Conservation (phyloP, 345 rosid genomes). For the Luvunga scandens region DNA sequence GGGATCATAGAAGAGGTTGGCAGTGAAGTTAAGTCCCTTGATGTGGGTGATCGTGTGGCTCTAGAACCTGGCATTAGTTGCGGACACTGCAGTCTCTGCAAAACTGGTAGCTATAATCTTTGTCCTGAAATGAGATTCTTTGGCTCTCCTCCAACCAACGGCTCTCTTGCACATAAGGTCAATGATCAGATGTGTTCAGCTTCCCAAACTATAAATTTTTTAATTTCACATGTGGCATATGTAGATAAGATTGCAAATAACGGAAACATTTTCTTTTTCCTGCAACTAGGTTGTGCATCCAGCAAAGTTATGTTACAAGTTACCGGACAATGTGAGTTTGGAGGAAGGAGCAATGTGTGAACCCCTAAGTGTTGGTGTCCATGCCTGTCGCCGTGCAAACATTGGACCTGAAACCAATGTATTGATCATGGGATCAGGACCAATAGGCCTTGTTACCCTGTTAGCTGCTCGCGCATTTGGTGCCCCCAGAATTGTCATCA, state of each 20-base stretch:
- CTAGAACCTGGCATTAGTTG: constrained; percentile 71
- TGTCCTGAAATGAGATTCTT: constrained; percentile 69
- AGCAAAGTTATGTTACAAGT: constrained; percentile 51
- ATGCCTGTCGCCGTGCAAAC: constrained; percentile 56
- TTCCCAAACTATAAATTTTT: background rate
- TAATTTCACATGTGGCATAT: background rate
- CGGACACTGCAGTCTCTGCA: constrained; percentile 44
- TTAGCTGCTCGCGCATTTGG: constrained; percentile 64
- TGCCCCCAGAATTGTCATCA: constrained; percentile 46
- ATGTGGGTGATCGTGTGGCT: constrained; percentile 55
- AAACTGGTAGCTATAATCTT: constrained; percentile 58
- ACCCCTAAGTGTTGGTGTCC: constrained; percentile 64
- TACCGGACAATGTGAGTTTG: constrained; percentile 58
- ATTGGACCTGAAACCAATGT: constrained; percentile 50
- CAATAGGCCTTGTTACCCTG: constrained; percentile 56
- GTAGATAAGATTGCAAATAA: background rate
- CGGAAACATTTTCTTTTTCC: background rate
- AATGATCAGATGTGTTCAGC: constrained; percentile 1
- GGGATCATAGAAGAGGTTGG: constrained; percentile 62
- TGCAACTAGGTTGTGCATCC: constrained; percentile 57
- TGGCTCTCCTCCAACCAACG: constrained; percentile 63
- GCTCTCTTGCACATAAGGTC: constrained; percentile 62
- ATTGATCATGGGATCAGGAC: constrained; percentile 60
- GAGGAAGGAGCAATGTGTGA: constrained; percentile 83
- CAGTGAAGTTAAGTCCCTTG: constrained; percentile 46